phyloP scores from a whole-genome alignment of 1,284 basidiomycete genomes.

The Ustilago curta region DNA sequence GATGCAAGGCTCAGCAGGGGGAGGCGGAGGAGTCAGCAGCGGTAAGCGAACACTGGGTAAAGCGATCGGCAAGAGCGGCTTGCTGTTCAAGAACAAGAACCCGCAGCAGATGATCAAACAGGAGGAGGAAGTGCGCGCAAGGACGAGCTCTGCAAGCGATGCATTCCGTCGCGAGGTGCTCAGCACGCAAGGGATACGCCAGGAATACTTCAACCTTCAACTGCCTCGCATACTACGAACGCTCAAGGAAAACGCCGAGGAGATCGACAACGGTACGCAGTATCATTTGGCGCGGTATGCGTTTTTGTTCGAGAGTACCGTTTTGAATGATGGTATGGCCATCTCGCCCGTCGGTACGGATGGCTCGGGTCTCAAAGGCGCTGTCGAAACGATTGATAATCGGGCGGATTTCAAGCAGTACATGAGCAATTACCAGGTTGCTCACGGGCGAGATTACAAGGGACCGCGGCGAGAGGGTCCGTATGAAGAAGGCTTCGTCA shows the following conservation, averaged over 20 bases:
- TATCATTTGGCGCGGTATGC: constrained; percentile 96
- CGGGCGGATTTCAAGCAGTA: constrained; percentile 92
- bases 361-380: constrained; percentile 80
- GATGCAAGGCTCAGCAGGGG: constrained; percentile 40
- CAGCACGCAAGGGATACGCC: constrained; percentile 87
- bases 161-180: constrained; percentile 90
- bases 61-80: constrained; percentile 89
- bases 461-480: constrained; percentile 69
- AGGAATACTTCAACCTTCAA: constrained; percentile 96
- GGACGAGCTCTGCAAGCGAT: constrained; percentile 87
- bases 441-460: constrained; percentile 76
- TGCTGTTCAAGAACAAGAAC: constrained; percentile 87
- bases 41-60: constrained; percentile 71
- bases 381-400: constrained; percentile 92
- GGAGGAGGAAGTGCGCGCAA: constrained; percentile 89
- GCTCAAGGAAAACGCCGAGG: constrained; percentile 95
- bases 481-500: constrained; percentile 69
- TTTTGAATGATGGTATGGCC: constrained; percentile 87
- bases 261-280: constrained; percentile 95
- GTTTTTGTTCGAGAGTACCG: constrained; percentile 89
- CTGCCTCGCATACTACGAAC: constrained; percentile 89
- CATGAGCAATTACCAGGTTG: constrained; percentile 94
- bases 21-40: constrained; percentile 72
- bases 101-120: constrained; percentile 91
- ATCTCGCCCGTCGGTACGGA: constrained; percentile 77